Percentiles rank a stretch among this genome's conserved stretches.
Conservation (phyloP, 73 alveolate genomes). For the Paramecium pentaurelia region DNA sequence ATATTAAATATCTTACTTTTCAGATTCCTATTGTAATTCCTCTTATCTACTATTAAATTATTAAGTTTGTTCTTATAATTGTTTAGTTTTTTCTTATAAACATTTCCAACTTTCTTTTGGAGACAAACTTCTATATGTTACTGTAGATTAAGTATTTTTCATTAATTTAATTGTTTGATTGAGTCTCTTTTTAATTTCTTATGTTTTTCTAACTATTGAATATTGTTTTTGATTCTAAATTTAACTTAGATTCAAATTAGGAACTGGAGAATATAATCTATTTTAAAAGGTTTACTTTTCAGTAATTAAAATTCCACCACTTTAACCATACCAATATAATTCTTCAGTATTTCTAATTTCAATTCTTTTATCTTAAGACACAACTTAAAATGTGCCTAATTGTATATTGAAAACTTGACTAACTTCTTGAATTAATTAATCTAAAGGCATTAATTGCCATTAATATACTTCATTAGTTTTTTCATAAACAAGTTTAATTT, state of each 20-base stretch:
- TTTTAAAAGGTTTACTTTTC: background rate
- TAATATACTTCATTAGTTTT: background rate
- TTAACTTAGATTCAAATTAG: background rate
- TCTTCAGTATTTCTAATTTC: slow-evolving; percentile 12
- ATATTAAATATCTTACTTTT: background rate
- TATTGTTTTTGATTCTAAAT: background rate
- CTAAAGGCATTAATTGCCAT: background rate
- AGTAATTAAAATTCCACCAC: background rate
- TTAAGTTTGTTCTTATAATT: background rate
- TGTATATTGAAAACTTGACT: background rate
- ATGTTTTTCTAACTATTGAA: background rate
- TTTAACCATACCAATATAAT: background rate
- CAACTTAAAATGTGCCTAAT: background rate
- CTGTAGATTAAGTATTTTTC: background rate
- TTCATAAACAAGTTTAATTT: background rate
- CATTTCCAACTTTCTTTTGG: slow-evolving; percentile 12
- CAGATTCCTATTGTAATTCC: background rate
- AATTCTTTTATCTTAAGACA: background rate
- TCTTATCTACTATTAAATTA: background rate
- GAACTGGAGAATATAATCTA: background rate
- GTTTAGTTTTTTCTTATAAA: background rate
- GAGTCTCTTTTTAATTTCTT: background rate
- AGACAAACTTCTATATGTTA: background rate
- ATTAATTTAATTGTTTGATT: background rate
- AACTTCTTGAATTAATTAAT: background rate